Evolutionary conservation across 2,329 filamentous ascomycete genomes (phyloP).

Genomic region (Endoconidiophora laricicola): DNA sequence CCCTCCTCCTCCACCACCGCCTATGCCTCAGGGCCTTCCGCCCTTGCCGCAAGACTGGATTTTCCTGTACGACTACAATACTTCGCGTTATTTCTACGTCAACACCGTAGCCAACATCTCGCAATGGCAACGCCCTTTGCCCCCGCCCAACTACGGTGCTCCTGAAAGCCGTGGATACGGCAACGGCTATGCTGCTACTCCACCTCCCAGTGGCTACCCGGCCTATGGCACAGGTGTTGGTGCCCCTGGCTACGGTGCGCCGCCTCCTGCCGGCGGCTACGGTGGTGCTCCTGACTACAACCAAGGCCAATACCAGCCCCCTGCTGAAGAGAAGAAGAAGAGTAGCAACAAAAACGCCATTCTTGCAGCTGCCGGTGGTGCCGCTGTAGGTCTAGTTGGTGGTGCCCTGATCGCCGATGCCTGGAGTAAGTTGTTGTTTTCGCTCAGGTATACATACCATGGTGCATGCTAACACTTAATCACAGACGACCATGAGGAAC

Average conservation of each 20-base stretch:
- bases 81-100: conserved; percentile 48
- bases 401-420: conserved; percentile 42
- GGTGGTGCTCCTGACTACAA: conserved; percentile 15
- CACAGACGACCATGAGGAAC: conserved; percentile 7
- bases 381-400: conserved; percentile 39
- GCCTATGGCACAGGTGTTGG: not conserved
- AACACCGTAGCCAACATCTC: conserved; percentile 43
- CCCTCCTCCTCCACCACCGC: conserved; percentile 14
- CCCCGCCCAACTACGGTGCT: conserved; percentile 2
- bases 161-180: conserved; percentile 8
- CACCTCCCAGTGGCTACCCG: conserved; percentile 6
- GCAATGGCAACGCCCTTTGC: conserved; percentile 44
- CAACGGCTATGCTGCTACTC: conserved; percentile 4
- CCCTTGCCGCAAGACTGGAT: conserved; percentile 44
- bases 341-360: conserved; percentile 37
- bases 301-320: conserved; percentile 7
- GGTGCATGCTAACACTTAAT: not conserved
- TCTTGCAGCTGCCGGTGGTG: conserved; percentile 40
- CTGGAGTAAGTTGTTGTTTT: conserved; percentile 26
- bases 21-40: conserved; percentile 22
- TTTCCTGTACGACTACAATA: conserved; percentile 43
- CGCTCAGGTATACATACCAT: no score
- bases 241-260: conserved; percentile 10
- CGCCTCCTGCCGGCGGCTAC: conserved; percentile 13
- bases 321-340: conserved; percentile 23